Base-by-base conservation (phyloP, 164 flowering plant species). In the Chimonanthus salicifolius region DNA sequence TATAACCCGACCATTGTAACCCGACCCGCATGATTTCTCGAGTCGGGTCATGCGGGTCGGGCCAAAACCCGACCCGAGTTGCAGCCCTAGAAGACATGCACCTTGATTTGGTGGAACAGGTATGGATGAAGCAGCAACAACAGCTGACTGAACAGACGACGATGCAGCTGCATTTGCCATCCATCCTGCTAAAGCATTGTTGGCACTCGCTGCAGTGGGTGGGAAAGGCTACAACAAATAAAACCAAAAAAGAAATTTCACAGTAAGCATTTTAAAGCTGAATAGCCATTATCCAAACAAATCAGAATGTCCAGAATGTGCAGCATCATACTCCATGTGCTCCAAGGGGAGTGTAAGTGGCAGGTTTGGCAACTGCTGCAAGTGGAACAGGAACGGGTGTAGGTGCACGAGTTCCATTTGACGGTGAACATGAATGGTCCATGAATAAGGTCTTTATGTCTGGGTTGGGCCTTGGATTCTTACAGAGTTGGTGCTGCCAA, bases 401-500 rank as follows among this genome's bases (percentile, higher is more conserved):
- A 21, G 92, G 85, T 43, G 86, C 89, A 68, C 85, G 90, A 82
- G 95, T 86, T 47, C 97, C 95, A 84, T 89, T 90, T 78, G 92
- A 83, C 70, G 95, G 90, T 33, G 85, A 51, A 75, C 98, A 94
- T 20, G 92, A 73, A 70, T 94, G 98, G 78, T 94, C 98, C 7
- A 82, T 84, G 78, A 91, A 94, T 76, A 94, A 82, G 69, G 98
- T 94, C 81, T 90, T 94, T 58, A 94, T 94, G 72, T 94, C 97
- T n/a, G 98, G 98, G 70, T 94, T 94, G 72, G 94, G 83, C 78
- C 92, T 85, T 51, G 98, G 98, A 73, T 90, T 90, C 83, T 94
- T 94, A 77, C 98, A 94, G 49, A 90, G 88, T 81, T 90, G 95
- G 83, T 94, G 98, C 88, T 94, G 98, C 98, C 98, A 94, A 73